Evolutionary conservation across 257 asterid species (phyloP).

Genomic region (Solanum clarkiae): DNA sequence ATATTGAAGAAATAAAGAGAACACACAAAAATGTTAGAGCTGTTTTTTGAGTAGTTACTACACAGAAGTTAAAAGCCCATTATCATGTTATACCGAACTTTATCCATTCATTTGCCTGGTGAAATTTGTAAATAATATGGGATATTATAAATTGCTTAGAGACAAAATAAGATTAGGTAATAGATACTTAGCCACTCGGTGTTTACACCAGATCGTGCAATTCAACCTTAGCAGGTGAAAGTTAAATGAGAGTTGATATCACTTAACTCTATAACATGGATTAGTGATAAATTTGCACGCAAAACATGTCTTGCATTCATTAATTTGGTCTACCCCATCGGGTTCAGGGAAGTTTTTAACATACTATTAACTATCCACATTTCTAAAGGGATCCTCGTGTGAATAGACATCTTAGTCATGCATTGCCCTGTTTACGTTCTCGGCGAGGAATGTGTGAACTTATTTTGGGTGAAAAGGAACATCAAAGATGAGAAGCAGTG

Average conservation of each 20-base stretch:
- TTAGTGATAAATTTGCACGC: background rate
- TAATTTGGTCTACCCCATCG: background rate
- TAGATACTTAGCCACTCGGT: background rate
- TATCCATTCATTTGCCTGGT: background rate
- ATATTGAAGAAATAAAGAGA: background rate
- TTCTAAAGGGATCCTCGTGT: background rate
- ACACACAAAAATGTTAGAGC: background rate
- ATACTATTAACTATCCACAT: background rate
- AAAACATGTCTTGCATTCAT: background rate
- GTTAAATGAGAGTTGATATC: background rate
- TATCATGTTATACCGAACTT: background rate
- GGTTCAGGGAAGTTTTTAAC: background rate
- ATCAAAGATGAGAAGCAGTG: background rate
- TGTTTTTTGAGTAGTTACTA: background rate
- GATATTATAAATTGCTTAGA: background rate
- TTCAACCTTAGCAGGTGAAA: background rate
- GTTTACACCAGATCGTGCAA: background rate
- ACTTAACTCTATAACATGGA: background rate
- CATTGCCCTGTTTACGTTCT: background rate
- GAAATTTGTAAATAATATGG: background rate
- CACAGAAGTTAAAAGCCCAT: background rate
- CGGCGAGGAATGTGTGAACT: background rate
- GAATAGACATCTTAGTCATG: background rate
- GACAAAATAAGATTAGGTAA: background rate
- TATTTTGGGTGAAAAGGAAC: background rate